phyloP scores from a whole-genome alignment of 169 alveolate species.

The Cardiosporidium cionae region DNA sequence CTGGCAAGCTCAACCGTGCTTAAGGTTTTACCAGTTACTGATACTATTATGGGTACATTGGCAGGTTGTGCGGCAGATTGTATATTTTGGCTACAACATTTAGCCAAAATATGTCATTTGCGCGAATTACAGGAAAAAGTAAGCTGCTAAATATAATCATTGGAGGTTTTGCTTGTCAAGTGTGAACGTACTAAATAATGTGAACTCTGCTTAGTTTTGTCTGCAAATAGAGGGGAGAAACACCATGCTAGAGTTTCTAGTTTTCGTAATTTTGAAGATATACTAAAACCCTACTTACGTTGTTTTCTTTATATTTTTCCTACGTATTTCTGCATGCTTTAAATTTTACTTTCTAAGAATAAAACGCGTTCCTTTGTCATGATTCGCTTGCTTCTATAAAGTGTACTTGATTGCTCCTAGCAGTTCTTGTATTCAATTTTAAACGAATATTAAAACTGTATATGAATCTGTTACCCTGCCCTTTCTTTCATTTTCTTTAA shows the following conservation, averaged over 20 bases:
- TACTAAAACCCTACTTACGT: neutral
- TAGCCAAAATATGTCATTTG: conserved; percentile 84
- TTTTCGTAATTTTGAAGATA: neutral
- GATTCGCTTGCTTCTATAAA: neutral
- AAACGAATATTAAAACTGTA: too few species aligned
- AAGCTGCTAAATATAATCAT: too few species aligned
- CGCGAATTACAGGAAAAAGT: conserved; percentile 76
- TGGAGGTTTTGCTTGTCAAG: too few species aligned
- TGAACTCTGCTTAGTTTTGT: too few species aligned
- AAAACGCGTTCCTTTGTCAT: neutral
- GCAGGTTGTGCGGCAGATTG: conserved; percentile 99
- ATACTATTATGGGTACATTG: conserved; percentile 93
- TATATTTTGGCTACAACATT: conserved; percentile 90
- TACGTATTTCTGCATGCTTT: too few species aligned
- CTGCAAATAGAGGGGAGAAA: too few species aligned
- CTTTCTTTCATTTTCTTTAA: conserved; percentile 23
- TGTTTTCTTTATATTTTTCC: too few species aligned
- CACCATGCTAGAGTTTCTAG: neutral
- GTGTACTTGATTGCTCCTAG: neutral
- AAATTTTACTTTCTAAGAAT: neutral
- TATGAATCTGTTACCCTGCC: neutral
- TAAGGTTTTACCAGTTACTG: conserved; percentile 93
- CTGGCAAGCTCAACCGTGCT: conserved; percentile 87
- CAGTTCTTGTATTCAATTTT: too few species aligned
- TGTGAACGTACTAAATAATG: too few species aligned